A percentile compares a stretch with the other conserved stretches of the same genome.
Conservation (phyloP, 768 basidiomycete genomes). For the Serendipita vermifera region DNA sequence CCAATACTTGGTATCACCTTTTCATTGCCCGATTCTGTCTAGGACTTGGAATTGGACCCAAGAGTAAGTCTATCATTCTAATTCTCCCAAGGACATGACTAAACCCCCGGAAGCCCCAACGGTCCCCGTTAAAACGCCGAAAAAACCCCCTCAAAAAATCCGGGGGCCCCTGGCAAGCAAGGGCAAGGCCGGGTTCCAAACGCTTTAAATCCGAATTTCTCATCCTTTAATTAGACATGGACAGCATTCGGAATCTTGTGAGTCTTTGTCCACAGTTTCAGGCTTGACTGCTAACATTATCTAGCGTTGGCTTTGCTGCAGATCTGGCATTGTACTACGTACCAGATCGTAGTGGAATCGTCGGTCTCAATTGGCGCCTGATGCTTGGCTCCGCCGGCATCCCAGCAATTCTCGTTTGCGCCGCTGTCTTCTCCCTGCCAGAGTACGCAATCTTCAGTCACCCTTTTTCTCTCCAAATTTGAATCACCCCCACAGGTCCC, state of each 20-base stretch:
- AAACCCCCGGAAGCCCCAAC: slow-evolving; percentile 27
- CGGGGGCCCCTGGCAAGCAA: slow-evolving; percentile 81
- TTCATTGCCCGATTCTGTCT: slow-evolving; percentile 42
- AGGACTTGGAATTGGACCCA: slow-evolving; percentile 56
- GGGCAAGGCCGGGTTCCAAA: slow-evolving; percentile 35
- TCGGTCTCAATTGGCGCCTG: slow-evolving; percentile 67
- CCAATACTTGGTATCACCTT: slow-evolving; percentile 43
- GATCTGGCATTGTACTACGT: slow-evolving; percentile 43
- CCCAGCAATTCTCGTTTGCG: slow-evolving; percentile 30
- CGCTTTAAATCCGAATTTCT: background rate
- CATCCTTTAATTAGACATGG: slow-evolving; percentile 42
- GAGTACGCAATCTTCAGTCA: slow-evolving; percentile 88
- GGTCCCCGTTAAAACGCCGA: slow-evolving; percentile 56
- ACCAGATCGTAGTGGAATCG: slow-evolving; percentile 32
- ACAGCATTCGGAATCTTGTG: slow-evolving; percentile 30
- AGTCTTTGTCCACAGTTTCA: background rate
- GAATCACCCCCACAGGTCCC: too few relatives aligned
- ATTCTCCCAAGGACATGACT: slow-evolving; percentile 10
- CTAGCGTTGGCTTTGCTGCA: slow-evolving; percentile 4
- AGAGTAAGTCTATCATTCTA: slow-evolving; percentile 37
- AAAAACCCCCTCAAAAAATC: slow-evolving; percentile 67
- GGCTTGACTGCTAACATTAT: slow-evolving; percentile 21
- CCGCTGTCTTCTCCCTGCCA: slow-evolving; percentile 35
- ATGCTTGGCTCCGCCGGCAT: slow-evolving; percentile 40
- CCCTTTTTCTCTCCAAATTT: too few relatives aligned